Conservation (phyloP, 73 alveolate genomes). For the Tetrahymena borealis region DNA sequence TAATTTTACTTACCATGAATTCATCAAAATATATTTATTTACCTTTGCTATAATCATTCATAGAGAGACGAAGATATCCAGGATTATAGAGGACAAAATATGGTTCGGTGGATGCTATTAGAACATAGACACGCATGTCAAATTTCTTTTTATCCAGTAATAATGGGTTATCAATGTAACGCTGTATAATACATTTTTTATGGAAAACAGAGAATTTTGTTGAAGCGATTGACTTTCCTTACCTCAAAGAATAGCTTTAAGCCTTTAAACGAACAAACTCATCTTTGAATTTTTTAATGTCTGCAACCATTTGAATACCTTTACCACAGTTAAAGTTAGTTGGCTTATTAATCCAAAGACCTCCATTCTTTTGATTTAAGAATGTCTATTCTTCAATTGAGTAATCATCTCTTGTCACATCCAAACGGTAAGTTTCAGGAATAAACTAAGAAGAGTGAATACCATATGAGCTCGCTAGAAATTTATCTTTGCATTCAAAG, state of each 20-base stretch:
- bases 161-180: constrained; percentile 25
- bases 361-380: constrained; percentile 18
- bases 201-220: constrained; percentile 11
- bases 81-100: constrained; percentile 55
- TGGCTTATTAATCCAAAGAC: constrained; percentile 40
- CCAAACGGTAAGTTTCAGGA: constrained; percentile 40
- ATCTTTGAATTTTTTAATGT: constrained; percentile 25
- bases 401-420: constrained; percentile 15
- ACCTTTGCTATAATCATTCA: constrained; percentile 43
- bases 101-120: constrained; percentile 72
- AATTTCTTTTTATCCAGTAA: constrained; percentile 75
- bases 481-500: constrained; percentile 24
- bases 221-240: constrained; percentile 6
- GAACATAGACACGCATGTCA: constrained; percentile 82
- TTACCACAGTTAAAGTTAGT: constrained; percentile 41
- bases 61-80: constrained; percentile 63
- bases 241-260: neutral
- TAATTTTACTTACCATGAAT: neutral
- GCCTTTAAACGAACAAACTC: constrained; percentile 19
- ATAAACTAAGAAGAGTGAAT: constrained; percentile 18
- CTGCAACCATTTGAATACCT: constrained; percentile 36
- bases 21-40: neutral
- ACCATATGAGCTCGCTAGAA: constrained; percentile 3
- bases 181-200: constrained; percentile 25
- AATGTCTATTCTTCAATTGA: constrained; percentile 22